Evolutionary conservation across 1,139 yeast genomes (phyloP), one percentile per base, ranked within the genome.

Genomic region (Kurtzmaniella quercitrusa): DNA sequence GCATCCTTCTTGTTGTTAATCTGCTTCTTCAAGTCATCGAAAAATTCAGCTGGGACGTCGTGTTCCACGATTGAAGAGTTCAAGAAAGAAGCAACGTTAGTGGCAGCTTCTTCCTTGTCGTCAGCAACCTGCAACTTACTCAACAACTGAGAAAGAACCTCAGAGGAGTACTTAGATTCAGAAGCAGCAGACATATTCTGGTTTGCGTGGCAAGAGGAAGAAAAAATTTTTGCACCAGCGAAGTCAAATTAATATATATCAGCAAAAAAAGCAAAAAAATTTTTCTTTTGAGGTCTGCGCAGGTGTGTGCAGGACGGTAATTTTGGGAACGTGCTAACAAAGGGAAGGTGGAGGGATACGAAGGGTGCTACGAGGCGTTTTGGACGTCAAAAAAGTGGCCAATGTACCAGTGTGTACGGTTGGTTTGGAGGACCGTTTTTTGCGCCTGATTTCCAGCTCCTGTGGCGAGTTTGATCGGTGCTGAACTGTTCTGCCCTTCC

Each of bases 11-110:
- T 86, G 81, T 82, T 39, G 38, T 43, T 42, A 34, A 44, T 31
- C 37, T 44, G 47, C 16, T 43, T 39, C 39, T 44, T 43, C 39
- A 44, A 44, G 29, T 44, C 47, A 18, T 24, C 31, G 44, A 44
- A 44, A 36, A 44, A 42, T 38, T 44, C 47, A 41, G 37, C 40
- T 40, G 99, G 98, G 57, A 91, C 95, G 74, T 91, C 98, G 75
- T 93, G 98, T 78, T 93, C 98, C 69, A 91, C 93, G 73, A 91
- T 90, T 63, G 94, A 88, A 57, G 97, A 95, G 76, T 91, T 93
- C 73, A 93, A 81, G 79, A 93, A 91, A 52, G 95, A 82, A 56
- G 98, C 82, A 63, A 93, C 87, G 68, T 88, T 89, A 62, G 85
- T 69, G 66, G 97, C 94, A 66, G 95, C 94, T 65, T 80, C 84